Base-by-base conservation (phyloP, 176 grass and related monocot genomes). In the Phyllostachys edulis region DNA sequence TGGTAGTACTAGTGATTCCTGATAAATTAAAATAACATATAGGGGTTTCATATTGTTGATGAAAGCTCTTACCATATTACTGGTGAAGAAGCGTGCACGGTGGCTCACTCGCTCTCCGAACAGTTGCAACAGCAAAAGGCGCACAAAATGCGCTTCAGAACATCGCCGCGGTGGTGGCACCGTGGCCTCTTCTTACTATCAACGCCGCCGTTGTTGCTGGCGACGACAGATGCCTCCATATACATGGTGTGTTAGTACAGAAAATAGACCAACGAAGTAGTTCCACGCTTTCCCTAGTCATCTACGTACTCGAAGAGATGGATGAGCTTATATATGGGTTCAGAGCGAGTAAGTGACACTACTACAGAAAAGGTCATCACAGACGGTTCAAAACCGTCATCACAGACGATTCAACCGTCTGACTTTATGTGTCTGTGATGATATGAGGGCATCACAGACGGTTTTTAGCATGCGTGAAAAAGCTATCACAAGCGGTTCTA, bases 121-220 rank as follows among this genome's bases (percentile, higher is more conserved):
- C 23, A 59, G 6, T 29, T 4, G 85, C 77, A 87, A 40, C 60
- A 81, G 49, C 52, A 87, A 8, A 54, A 20, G 23, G 49, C 1
- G 61, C 77, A 49, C 78, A 81, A n/a, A 17, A 81, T 68, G 29
- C 78, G 26, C 61, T 24, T 39, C 40, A 87, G 38, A 51, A 87
- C 7, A 5, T 54, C 3, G 27, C 47, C 78, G 15, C 70, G 49
- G 72, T 38, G 78, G 38, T 8, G 38, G 61, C 32, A 34, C 51
- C 50, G 2, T 2, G 8, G 60, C 32, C 75, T 75, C 24, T n/a
- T 29, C 26, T 17, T 29, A 1, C 13, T 17, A 3, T 34, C 15
- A 46, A 73, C 13, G 16, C 38, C 47, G 73, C 61, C 37, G 71
- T 14, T 47, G 49, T 7, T 12, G 82, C 11, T 46, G 14, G 7